A percentile compares a stretch with the other conserved stretches of the same genome.
Conservation (phyloP, 2,329 filamentous ascomycete species). For the Ophiocordyceps australis region DNA sequence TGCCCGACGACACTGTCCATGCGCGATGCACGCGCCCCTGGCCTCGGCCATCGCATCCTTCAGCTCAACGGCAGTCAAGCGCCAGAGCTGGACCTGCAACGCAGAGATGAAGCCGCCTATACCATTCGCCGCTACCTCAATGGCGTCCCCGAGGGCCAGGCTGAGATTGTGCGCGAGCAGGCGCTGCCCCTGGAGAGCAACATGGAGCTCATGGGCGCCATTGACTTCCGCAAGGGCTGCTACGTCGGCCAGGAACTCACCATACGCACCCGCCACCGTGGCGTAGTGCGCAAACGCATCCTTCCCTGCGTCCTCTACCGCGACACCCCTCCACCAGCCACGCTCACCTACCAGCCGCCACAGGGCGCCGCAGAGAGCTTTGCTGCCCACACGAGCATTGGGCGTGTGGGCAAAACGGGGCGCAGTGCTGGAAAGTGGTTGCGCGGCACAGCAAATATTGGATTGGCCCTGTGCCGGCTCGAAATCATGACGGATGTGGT, state of each 20-base stretch:
- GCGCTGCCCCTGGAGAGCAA: constrained; percentile 80
- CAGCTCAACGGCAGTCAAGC: constrained; percentile 10
- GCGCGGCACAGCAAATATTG: constrained; percentile 64
- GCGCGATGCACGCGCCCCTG: constrained; percentile 33
- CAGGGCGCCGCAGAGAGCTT: constrained; percentile 8
- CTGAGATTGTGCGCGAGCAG: constrained; percentile 52
- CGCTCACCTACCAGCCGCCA: constrained; percentile 27
- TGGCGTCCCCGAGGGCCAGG: constrained; percentile 72
- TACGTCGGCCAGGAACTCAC: constrained; percentile 95
- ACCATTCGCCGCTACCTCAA: constrained; percentile 57
- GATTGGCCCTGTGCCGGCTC: constrained; percentile 69
- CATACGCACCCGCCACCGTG: constrained; percentile 85
- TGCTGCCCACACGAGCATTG: constrained; percentile 26
- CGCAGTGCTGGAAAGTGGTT: constrained; percentile 72
- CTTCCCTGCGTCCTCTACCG: constrained; percentile 62
- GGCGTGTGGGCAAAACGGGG: constrained; percentile 33
- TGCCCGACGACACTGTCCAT: constrained; percentile 14
- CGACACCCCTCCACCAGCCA: constrained; percentile 17
- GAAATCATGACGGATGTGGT: constrained; percentile 77
- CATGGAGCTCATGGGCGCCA: constrained; percentile 66
- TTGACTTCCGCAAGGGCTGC: constrained; percentile 92
- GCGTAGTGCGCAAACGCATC: constrained; percentile 80
- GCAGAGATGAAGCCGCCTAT: constrained; percentile 42
- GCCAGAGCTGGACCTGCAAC: constrained; percentile 22
- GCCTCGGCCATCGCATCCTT: constrained; percentile 33